Conservation (phyloP, 805 yeast species). For the Zygotorulaspora sp. region DNA sequence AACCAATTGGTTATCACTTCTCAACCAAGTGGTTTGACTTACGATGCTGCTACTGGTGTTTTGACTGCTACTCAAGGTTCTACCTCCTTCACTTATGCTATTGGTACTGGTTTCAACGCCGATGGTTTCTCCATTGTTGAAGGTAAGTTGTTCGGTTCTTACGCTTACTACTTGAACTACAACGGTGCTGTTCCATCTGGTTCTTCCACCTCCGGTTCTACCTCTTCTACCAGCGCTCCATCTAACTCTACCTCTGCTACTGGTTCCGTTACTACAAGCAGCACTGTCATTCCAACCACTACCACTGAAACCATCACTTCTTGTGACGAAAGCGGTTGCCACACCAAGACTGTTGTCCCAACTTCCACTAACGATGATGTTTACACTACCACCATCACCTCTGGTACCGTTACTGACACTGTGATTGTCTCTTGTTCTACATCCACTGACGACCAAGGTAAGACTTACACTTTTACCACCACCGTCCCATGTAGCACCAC, state of each 20-base stretch:
- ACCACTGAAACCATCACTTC: conserved; percentile 4
- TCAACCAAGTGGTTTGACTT: conserved; percentile 2
- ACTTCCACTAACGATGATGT: not conserved
- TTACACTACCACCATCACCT: conserved; percentile 6
- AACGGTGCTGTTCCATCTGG: not conserved
- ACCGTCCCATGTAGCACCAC: conserved; percentile 7
- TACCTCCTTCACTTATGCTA: not conserved
- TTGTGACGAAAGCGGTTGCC: conserved; percentile 4
- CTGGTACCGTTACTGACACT: conserved; percentile 2
- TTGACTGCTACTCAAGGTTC: conserved; percentile 5
- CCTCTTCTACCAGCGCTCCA: not conserved
- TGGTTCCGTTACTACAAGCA: not conserved
- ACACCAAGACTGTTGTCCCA: not conserved
- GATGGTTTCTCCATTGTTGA: not conserved
- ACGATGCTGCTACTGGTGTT: conserved; percentile 2
- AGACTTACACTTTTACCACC: conserved; percentile 3
- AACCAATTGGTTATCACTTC: conserved; percentile 3
- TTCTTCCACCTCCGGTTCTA: not conserved
- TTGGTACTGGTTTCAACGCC: conserved; percentile 1
- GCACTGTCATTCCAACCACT: not conserved
- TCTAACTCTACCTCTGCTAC: not conserved
- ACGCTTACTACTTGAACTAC: conserved; percentile 1
- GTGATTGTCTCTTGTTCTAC: conserved; percentile 6
- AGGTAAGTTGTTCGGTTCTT: not conserved
- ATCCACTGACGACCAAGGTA: conserved; percentile 5